Percentiles rank a stretch among this genome's conserved stretches.
Conservation (phyloP, 2,329 filamentous ascomycete species). For the Metarhizium album region DNA sequence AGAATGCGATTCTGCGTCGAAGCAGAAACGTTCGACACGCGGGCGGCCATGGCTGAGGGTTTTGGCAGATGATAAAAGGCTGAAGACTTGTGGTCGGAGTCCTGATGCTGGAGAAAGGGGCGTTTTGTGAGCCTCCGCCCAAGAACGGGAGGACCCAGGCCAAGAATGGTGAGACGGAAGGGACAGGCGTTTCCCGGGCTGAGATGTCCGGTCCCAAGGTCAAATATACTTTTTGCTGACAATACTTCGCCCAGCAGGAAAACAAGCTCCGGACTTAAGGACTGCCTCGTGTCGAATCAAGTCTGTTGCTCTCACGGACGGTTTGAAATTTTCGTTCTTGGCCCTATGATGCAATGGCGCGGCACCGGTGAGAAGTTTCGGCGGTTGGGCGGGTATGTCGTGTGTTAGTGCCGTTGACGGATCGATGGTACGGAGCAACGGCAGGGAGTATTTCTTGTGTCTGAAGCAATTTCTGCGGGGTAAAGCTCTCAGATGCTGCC, state of each 20-base stretch:
- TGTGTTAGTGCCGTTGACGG: neutral
- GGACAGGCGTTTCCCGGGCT: neutral
- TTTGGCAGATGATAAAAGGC: neutral
- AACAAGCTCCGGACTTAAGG: neutral
- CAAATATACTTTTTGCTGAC: too few species aligned
- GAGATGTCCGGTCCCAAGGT: too few species aligned
- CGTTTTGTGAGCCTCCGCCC: neutral
- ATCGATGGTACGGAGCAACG: neutral
- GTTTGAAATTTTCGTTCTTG: neutral
- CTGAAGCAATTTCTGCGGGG: neutral
- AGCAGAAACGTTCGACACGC: constrained; percentile 2
- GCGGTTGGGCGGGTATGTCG: neutral
- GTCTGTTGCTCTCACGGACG: neutral
- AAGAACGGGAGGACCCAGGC: neutral
- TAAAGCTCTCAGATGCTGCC: neutral
- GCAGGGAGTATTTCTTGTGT: neutral
- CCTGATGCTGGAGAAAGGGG: neutral
- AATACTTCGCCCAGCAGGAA: too few species aligned
- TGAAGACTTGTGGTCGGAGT: neutral
- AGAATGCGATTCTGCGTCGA: constrained; percentile 27
- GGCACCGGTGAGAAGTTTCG: neutral
- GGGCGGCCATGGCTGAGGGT: neutral
- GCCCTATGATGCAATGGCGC: neutral
- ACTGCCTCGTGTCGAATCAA: neutral
- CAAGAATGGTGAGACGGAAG: neutral